These are phyloP conservation scores for Ceratonia siliqua DNA, from an alignment of 306 rosid genomes.

Conservation along the genomic window DNA sequence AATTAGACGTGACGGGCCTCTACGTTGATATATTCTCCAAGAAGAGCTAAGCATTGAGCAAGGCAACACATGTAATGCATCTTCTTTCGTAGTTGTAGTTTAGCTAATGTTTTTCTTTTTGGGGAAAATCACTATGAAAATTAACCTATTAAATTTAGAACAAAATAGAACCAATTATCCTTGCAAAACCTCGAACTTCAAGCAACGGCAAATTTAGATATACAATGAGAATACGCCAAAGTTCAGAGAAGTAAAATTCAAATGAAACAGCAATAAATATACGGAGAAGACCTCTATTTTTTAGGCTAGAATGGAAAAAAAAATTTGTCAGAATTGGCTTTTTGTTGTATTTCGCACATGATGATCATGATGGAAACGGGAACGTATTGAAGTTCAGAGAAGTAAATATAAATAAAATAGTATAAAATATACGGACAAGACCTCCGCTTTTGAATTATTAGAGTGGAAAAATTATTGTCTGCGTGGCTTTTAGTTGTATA, in stretches of 20 bases:
- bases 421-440: neutral
- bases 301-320: neutral
- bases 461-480: neutral
- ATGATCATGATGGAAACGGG: neutral
- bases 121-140: neutral
- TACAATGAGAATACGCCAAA: neutral
- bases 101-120: too few relatives aligned
- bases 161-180: neutral
- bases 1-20: too few relatives aligned
- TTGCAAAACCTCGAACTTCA: neutral
- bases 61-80: too few relatives aligned
- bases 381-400: neutral
- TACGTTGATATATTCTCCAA: too few relatives aligned
- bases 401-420: neutral
- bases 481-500: neutral
- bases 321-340: neutral
- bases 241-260: neutral
- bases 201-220: neutral
- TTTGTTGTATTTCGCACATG: neutral
- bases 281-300: neutral
- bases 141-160: neutral
- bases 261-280: constrained; percentile 1
- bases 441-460: neutral
- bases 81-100: too few relatives aligned
- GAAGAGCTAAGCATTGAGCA: too few relatives aligned